Evolutionary conservation across 2,329 filamentous ascomycete genomes (phyloP).

Genomic region (Magnaporthiopsis rhizophila): DNA sequence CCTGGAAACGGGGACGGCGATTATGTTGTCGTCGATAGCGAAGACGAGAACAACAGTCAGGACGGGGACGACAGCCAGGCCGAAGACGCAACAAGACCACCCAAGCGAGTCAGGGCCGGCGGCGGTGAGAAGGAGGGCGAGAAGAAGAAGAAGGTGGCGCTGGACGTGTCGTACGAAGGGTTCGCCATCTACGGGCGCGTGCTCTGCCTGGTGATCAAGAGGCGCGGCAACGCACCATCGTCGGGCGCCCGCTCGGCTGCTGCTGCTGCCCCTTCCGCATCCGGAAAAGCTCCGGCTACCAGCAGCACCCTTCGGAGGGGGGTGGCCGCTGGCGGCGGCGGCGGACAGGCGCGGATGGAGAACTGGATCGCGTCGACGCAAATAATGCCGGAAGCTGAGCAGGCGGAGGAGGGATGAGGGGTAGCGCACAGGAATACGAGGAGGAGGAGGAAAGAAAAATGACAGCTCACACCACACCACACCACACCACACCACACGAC

Average conservation of each 20-base stretch:
- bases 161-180: conserved; percentile 86
- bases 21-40: conserved; percentile 12
- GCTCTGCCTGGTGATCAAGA: conserved; percentile 80
- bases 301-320: conserved; percentile 15
- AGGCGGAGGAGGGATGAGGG: conserved; percentile 3
- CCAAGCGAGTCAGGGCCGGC: conserved; percentile 11
- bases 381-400: conserved; percentile 32
- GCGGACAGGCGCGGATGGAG: conserved; percentile 68
- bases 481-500: neutral
- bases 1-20: conserved; percentile 7
- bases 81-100: conserved; percentile 23
- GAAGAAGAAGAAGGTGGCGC: conserved; percentile 84
- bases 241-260: neutral
- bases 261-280: conserved; percentile 5
- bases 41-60: conserved; percentile 19
- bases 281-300: conserved; percentile 15
- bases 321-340: conserved; percentile 19
- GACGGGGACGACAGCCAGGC: conserved; percentile 22
- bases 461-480: neutral
- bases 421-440: neutral
- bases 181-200: conserved; percentile 94
- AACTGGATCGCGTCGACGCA: conserved; percentile 81
- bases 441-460: neutral
- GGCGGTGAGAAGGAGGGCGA: conserved; percentile 36
- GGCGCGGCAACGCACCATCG: conserved; percentile 37